Percentiles rank a stretch among this genome's conserved stretches.
Conservation (phyloP, 495 filamentous ascomycete species). For the Penicillium maclennaniae region DNA sequence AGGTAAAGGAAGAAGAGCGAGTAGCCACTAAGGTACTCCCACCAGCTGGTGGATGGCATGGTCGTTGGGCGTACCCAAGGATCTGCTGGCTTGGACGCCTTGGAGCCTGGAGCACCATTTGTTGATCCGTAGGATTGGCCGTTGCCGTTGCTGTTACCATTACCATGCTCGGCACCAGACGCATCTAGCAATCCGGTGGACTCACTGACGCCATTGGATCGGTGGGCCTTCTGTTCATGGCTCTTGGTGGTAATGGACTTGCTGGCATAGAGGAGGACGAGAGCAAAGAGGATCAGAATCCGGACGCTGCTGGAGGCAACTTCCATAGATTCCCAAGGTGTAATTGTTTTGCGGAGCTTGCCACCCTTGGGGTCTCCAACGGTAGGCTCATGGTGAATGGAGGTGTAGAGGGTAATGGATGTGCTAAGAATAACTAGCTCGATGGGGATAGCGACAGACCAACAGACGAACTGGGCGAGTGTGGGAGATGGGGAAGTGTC, state of each 20-base stretch:
- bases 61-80: slow-evolving; percentile 65
- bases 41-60: slow-evolving; percentile 69
- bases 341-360: slow-evolving; percentile 46
- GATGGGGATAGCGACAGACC: slow-evolving; percentile 62
- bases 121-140: slow-evolving; percentile 47
- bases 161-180: slow-evolving; percentile 42
- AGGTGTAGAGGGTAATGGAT: slow-evolving; percentile 58
- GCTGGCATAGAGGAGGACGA: slow-evolving; percentile 57
- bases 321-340: slow-evolving; percentile 62
- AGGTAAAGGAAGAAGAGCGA: slow-evolving; percentile 90
- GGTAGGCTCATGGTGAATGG: slow-evolving; percentile 53
- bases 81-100: slow-evolving; percentile 39
- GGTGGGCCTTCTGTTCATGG: slow-evolving; percentile 20
- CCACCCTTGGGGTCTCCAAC: slow-evolving; percentile 52
- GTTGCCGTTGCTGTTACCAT: slow-evolving; percentile 31
- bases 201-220: slow-evolving; percentile 43
- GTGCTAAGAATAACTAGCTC: slow-evolving; percentile 66
- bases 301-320: slow-evolving; percentile 57
- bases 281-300: slow-evolving; percentile 52
- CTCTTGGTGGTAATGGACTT: slow-evolving; percentile 42
- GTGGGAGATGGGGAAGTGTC: slow-evolving; percentile 74
- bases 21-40: slow-evolving; percentile 87
- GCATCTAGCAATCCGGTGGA: slow-evolving; percentile 50
- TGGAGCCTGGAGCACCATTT: slow-evolving; percentile 34
- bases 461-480: slow-evolving; percentile 66